Base-by-base conservation (phyloP, 441 rosid species). In the Gossypium aridum region DNA sequence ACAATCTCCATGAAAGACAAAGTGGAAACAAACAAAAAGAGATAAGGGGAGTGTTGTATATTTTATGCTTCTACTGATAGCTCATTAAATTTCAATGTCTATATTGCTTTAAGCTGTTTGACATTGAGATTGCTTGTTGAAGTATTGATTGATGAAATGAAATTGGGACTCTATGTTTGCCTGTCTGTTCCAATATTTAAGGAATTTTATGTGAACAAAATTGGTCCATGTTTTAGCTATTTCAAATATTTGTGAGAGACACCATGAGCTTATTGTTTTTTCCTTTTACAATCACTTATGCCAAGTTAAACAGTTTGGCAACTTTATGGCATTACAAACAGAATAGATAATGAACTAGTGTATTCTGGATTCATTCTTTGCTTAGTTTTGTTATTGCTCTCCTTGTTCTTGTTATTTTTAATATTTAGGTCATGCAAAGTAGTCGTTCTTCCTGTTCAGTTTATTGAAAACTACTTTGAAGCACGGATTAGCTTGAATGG, bases 341-440 rank as follows among this genome's bases (percentile, higher is more conserved):
- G 51, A 53, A 53, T 26, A 26, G 61, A 69, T 53, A 53, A 26
- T 51, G 61, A 19, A 26, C 4, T 14, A 64, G 5, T 68, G 9
- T 53, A 16, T 69, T 43, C 45, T 17, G 7, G 47, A 28, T 45
- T 53, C 26, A 19, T 51, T 69, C 3, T 53, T 69, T 69, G 61
- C 61, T 19, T 71, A 19, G 64, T 57, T 59, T 47, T 71, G 75
- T 71, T 31, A 13, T 56, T 57, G 55, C 23, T 20, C 31, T 72
- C 17, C 51, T 3, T 71, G 53, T 71, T 71, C 14, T 59, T 2
- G 55, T 37, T 37, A 72, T 39, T 23, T 19, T 39, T 72, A 59
- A 14, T 37, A 59, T 56, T 56, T 39, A 72, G 28, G 66, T 71
- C 22, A 37, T 26, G 43, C 59, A 9, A 53, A 53, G 72, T 53